These are phyloP conservation scores for Coleophoma crateriformis DNA, from an alignment of 2,329 filamentous ascomycete species.

Conservation along the genomic window DNA sequence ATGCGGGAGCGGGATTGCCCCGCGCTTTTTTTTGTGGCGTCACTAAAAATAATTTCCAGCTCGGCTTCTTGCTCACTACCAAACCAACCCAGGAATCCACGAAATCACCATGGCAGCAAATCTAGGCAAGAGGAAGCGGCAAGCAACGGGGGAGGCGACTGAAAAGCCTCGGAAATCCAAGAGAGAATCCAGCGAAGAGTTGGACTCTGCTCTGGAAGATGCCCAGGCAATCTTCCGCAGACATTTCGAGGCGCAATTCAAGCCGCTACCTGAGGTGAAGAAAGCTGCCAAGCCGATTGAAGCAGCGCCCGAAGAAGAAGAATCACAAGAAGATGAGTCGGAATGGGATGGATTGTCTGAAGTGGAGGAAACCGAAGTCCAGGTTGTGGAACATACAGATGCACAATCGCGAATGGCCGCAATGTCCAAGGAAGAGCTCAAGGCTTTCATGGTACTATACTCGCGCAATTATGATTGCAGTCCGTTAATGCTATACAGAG, in stretches of 20 bases:
- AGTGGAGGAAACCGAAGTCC: slow-evolving; percentile 33
- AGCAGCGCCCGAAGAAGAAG: slow-evolving; percentile 20
- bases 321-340: slow-evolving; percentile 28
- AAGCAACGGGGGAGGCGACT: slow-evolving; percentile 26
- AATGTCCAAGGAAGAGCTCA: slow-evolving; percentile 65
- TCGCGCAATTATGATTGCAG: no score
- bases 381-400: slow-evolving; percentile 37
- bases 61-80: background rate
- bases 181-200: slow-evolving; percentile 12
- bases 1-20: slow-evolving; percentile 2
- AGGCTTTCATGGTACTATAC: slow-evolving; percentile 66
- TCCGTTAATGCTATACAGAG: slow-evolving; percentile 9
- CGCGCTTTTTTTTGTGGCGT: background rate
- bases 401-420: slow-evolving; percentile 17
- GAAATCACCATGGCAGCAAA: slow-evolving; percentile 22
- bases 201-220: slow-evolving; percentile 35
- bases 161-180: slow-evolving; percentile 15
- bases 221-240: slow-evolving; percentile 72
- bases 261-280: slow-evolving; percentile 51
- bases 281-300: slow-evolving; percentile 10
- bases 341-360: slow-evolving; percentile 63
- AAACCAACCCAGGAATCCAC: background rate
- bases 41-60: slow-evolving; percentile 6
- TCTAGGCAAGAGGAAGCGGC: slow-evolving; percentile 43
- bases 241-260: slow-evolving; percentile 86